A percentile compares a stretch with the other conserved stretches of the same genome.
phyloP scores from a whole-genome alignment of 331 rosid genomes.

The Prunus yedoensis region DNA sequence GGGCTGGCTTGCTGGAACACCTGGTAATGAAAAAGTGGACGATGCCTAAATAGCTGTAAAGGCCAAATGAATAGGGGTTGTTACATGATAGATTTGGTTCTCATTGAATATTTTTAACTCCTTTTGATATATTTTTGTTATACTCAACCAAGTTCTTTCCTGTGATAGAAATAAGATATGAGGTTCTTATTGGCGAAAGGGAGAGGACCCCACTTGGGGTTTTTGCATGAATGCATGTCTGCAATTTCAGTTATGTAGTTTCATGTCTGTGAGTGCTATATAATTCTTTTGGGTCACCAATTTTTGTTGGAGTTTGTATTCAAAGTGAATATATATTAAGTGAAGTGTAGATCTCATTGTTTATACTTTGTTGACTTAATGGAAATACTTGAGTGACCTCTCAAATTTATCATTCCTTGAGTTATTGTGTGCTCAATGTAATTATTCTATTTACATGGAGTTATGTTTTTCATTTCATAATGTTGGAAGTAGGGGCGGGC shows the following conservation, averaged over 20 bases:
- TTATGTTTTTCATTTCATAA: too few relatives aligned
- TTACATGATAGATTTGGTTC: constrained; percentile 37
- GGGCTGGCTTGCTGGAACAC: constrained; percentile 95
- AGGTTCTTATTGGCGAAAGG: constrained; percentile 41
- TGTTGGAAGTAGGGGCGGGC: too few relatives aligned
- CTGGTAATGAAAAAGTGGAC: constrained; percentile 35
- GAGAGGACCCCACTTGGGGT: constrained; percentile 31
- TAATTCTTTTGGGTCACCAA: constrained; percentile 37
- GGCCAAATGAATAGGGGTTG: constrained; percentile 25
- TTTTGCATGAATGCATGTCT: constrained; percentile 35
- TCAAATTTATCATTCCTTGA: neutral
- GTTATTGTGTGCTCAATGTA: neutral
- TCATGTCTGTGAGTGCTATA: constrained; percentile 28
- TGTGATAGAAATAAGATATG: constrained; percentile 43
- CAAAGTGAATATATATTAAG: constrained; percentile 28
- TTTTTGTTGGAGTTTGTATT: constrained; percentile 48
- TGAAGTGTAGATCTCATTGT: constrained; percentile 39
- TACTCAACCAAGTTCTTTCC: constrained; percentile 29
- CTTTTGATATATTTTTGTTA: constrained; percentile 25
- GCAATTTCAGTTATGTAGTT: constrained; percentile 45
- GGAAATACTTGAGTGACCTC: neutral
- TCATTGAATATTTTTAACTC: constrained; percentile 24
- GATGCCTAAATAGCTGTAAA: constrained; percentile 37
- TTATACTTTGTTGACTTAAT: neutral
- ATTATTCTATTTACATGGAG: neutral